These are phyloP conservation scores for Wilhelminamyces savonicus DNA, from an alignment of 805 yeast genomes.

Conservation along the genomic window DNA sequence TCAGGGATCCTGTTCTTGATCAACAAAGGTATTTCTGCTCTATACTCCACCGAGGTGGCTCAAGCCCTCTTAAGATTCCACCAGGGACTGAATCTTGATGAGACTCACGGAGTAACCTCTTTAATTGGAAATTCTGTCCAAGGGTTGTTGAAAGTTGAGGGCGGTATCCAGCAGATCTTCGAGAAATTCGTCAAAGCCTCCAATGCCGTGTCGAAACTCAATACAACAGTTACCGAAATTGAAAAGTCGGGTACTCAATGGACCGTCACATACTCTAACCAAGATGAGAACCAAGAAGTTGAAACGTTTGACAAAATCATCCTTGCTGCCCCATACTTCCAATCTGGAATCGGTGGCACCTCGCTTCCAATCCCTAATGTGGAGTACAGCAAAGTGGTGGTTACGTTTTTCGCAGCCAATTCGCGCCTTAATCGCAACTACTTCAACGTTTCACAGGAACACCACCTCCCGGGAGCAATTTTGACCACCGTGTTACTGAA, in stretches of 20 bases:
- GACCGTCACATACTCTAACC: conserved; percentile 2
- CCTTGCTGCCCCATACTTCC: conserved; percentile 37
- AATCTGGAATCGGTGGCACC: conserved; percentile 15
- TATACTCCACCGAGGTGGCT: conserved; percentile 21
- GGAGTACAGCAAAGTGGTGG: conserved; percentile 34
- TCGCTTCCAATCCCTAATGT: conserved; percentile 5
- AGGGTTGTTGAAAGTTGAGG: conserved; percentile 27
- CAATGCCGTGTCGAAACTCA: conserved; percentile 18
- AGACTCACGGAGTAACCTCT: conserved; percentile 38
- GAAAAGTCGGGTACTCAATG: conserved; percentile 1
- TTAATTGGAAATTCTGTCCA: conserved; percentile 34
- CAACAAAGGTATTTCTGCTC: conserved; percentile 12
- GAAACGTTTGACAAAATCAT: conserved; percentile 35
- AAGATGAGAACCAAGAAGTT: conserved; percentile 8
- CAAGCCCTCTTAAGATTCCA: conserved; percentile 39
- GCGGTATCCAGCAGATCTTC: conserved; percentile 43
- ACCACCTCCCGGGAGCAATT: conserved; percentile 15
- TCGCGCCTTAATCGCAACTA: conserved; percentile 11
- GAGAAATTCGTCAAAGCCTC: conserved; percentile 31
- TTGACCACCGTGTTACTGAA: too few species aligned
- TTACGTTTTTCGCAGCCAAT: conserved; percentile 25
- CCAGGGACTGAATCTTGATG: conserved; percentile 33
- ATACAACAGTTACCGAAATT: conserved; percentile 20
- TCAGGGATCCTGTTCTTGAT: conserved; percentile 20
- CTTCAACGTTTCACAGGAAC: conserved; percentile 4